Percentiles rank a stretch among this genome's conserved stretches.
Evolutionary conservation across 2,329 filamentous ascomycete genomes (phyloP).

Genomic region (Cladosporium sp.): DNA sequence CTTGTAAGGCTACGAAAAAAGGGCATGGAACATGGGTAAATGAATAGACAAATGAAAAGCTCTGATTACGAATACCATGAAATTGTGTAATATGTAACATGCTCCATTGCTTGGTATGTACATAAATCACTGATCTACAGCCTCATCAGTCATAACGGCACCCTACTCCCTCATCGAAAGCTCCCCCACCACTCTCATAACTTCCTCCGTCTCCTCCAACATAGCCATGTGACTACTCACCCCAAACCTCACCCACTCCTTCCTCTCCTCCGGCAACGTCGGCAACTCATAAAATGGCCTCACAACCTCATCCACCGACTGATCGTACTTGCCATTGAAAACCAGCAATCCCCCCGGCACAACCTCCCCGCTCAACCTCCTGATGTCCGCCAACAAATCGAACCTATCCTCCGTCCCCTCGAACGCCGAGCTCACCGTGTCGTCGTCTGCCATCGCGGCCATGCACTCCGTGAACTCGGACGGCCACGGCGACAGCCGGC

Average conservation of each 20-base stretch:
- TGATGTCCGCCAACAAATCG: background rate
- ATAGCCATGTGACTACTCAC: conserved; percentile 39
- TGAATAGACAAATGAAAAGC: conserved; percentile 10
- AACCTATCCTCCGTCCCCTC: background rate
- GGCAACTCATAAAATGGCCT: conserved; percentile 40
- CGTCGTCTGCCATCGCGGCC: background rate
- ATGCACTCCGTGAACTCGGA: background rate
- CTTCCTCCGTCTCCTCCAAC: conserved; percentile 41
- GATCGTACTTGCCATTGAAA: conserved; percentile 47
- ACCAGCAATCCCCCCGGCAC: conserved; percentile 36
- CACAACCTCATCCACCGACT: conserved; percentile 39
- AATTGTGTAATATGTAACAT: background rate
- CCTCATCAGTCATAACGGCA: background rate
- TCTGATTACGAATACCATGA: background rate
- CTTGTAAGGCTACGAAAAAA: background rate
- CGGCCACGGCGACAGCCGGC: background rate
- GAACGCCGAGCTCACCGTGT: background rate
- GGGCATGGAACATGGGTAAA: conserved; percentile 6
- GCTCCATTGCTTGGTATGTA: background rate
- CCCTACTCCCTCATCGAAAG: background rate
- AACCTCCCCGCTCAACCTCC: conserved; percentile 11
- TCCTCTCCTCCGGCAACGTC: conserved; percentile 32
- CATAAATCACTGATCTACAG: background rate
- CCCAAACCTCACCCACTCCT: conserved; percentile 42
- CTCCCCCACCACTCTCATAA: background rate